Evolutionary conservation across 2,329 filamentous ascomycete genomes (phyloP), one percentile per base, ranked within the genome.

Genomic region (Clarireedia paspali): DNA sequence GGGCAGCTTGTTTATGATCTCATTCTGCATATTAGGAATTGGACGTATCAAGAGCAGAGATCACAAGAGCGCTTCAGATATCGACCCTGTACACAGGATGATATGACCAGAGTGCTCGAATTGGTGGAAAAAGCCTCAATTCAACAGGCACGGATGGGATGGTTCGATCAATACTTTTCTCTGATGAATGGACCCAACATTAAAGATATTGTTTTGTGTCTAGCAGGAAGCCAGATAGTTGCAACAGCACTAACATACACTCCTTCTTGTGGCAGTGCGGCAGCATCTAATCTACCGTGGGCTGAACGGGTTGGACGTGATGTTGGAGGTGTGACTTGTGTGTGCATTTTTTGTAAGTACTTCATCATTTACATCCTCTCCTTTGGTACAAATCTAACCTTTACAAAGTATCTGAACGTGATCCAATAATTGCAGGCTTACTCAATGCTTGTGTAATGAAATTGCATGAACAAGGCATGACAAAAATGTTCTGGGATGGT

Each of bases 281-380:
- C 74, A 17, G 72, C 74, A 9, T 70, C 72, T 5, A 79, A 83
- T 60, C 67, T 84, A 9, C 80, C 80, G 1, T 84, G 81, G 81
- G 74, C 79, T 6, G 69, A 70, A 44, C 72, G 69, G 2, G 75
- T 83, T 55, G 77, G 75, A 10, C 66, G 69, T 45, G 73, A 78
- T 57, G 75, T 81, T 44, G 81, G 81, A 47, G 81, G 81, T 26
- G 75, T 82, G 38, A 77, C 80, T n/a, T 84, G 81, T 66, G 77
- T 84, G 52, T 83, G 78, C 67, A 76, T 83, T 59, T 70, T 72
- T 64, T 77, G 81, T 81, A 66, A 58, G 77, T 73, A 23, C 12
- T 46, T 50, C 36, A 49, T 49, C 59, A 45, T 26, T 12, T 17
- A 14, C n/a, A 6, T 23, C 10, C 26, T 42, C 42, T 50, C 30